These are phyloP conservation scores for Naganishia randhawae DNA, from an alignment of 768 basidiomycete genomes.

Conservation along the genomic window DNA sequence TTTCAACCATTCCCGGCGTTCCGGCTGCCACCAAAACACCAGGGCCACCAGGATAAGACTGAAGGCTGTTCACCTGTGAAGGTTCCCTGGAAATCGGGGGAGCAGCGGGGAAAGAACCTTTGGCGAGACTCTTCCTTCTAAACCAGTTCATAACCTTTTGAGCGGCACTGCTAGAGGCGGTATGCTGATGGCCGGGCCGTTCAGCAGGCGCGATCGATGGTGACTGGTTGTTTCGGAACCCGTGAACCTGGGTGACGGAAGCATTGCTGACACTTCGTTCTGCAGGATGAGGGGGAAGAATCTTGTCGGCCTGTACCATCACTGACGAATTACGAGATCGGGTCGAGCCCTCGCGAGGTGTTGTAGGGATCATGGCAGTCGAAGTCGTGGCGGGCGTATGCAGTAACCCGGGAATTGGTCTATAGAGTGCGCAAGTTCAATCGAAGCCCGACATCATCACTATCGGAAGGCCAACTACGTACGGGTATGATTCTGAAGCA, in stretches of 20 bases:
- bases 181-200: constrained; percentile 26
- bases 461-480: neutral
- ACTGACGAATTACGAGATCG: constrained; percentile 38
- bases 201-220: neutral
- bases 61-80: neutral
- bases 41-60: constrained; percentile 1
- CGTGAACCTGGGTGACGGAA: constrained; percentile 44
- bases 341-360: constrained; percentile 24
- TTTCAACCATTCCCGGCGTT: neutral
- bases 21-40: neutral
- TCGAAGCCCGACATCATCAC: neutral
- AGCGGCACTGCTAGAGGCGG: constrained; percentile 55
- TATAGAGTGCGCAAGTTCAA: neutral
- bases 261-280: constrained; percentile 64
- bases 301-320: constrained; percentile 35
- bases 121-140: constrained; percentile 54
- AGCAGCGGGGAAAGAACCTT: constrained; percentile 19
- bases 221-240: constrained; percentile 19
- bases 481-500: neutral
- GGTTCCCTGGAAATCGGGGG: constrained; percentile 31
- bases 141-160: constrained; percentile 99
- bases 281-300: constrained; percentile 36
- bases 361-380: neutral
- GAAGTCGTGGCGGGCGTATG: neutral
- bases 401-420: neutral